phyloP scores from a whole-genome alignment of 177 flowering plant genomes.

The Telopea speciosissima region DNA sequence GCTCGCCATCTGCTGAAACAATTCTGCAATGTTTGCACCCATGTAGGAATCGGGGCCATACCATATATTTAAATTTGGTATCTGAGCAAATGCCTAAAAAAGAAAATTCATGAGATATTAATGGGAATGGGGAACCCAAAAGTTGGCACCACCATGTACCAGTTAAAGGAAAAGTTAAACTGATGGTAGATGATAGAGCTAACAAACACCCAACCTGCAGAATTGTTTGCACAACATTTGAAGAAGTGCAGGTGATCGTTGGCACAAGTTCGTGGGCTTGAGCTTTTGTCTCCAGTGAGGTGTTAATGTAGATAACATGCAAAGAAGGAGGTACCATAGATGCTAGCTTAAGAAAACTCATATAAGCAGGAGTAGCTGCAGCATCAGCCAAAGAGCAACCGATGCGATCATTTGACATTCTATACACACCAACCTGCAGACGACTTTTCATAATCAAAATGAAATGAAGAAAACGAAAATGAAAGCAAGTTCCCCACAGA shows the following conservation, averaged over 20 bases:
- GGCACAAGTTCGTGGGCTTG: constrained; percentile 88
- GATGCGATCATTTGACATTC: constrained; percentile 88
- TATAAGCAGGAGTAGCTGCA: constrained; percentile 70
- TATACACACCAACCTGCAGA: constrained; percentile 89
- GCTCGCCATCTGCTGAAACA: constrained; percentile 74
- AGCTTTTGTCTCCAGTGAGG: constrained; percentile 95
- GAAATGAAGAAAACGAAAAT: not conserved
- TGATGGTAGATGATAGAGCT: not conserved
- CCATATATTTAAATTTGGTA: constrained; percentile 66
- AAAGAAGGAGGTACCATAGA: constrained; percentile 62
- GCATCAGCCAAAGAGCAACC: constrained; percentile 98
- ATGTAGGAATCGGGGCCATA: constrained; percentile 98
- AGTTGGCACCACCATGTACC: not conserved
- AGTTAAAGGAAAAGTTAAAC: not conserved
- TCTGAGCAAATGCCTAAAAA: constrained; percentile 82
- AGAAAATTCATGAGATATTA: constrained; percentile 5
- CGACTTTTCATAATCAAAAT: constrained; percentile 9
- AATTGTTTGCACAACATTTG: constrained; percentile 90
- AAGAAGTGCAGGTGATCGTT: constrained; percentile 94
- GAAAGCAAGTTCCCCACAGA: not conserved
- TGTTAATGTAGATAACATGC: constrained; percentile 92
- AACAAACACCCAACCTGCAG: constrained; percentile 58
- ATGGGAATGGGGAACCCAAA: not conserved
- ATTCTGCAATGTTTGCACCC: constrained; percentile 89
- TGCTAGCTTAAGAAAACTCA: constrained; percentile 66